A percentile compares a stretch with the other conserved stretches of the same genome.
These are phyloP conservation scores for Fimicolochytrium jonesii DNA, from an alignment of 192 early-diverging fungal species.

Conservation along the genomic window DNA sequence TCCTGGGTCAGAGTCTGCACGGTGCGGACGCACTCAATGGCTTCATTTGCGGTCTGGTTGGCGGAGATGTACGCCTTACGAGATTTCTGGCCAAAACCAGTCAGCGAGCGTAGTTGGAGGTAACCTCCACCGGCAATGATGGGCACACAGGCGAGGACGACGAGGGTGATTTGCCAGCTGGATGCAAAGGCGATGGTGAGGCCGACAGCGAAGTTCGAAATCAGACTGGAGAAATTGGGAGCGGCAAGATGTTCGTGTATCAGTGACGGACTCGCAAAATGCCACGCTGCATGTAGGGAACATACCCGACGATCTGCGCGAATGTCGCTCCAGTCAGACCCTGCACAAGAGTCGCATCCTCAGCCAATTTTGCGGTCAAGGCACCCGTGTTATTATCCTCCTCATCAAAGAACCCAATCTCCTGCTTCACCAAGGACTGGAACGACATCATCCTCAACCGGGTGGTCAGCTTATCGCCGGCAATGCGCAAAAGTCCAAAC, in stretches of 20 bases:
- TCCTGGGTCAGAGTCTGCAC: constrained; percentile 72
- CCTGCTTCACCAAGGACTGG: constrained; percentile 36
- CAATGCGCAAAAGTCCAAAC: constrained; percentile 43
- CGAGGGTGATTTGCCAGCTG: constrained; percentile 78
- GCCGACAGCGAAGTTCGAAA: constrained; percentile 26
- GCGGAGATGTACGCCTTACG: constrained; percentile 64
- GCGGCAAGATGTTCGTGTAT: too few species aligned
- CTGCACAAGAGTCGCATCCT: constrained; percentile 69
- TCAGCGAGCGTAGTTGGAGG: constrained; percentile 54
- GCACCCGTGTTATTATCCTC: constrained; percentile 67
- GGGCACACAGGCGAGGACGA: constrained; percentile 65
- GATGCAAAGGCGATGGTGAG: constrained; percentile 64
- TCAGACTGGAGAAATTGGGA: too few species aligned
- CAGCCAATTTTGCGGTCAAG: constrained; percentile 74
- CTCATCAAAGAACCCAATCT: constrained; percentile 51
- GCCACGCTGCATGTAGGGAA: too few species aligned
- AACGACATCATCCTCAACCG: constrained; percentile 38
- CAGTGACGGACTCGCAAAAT: too few species aligned
- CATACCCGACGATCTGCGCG: constrained; percentile 45
- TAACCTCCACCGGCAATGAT: constrained; percentile 62
- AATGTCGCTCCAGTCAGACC: constrained; percentile 49
- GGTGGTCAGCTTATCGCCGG: constrained; percentile 35
- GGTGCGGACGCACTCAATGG: constrained; percentile 79
- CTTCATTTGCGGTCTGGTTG: constrained; percentile 73
- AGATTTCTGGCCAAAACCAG: constrained; percentile 57